A percentile compares a stretch with the other conserved stretches of the same genome.
Conservation (phyloP, 73 alveolate genomes). For the Effrenium voratum region DNA sequence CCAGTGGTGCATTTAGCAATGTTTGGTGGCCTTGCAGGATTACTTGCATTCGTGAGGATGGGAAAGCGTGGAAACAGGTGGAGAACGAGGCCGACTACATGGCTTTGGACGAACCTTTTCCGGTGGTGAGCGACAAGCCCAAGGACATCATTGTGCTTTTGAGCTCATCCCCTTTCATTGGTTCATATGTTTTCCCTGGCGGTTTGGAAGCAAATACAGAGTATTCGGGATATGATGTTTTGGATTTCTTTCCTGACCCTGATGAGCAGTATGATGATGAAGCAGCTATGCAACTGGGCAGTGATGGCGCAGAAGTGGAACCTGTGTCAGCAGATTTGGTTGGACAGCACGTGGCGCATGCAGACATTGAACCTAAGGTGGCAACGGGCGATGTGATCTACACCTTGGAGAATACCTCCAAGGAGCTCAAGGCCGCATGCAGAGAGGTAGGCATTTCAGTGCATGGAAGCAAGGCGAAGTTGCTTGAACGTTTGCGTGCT, state of each 20-base stretch:
- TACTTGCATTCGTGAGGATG: neutral
- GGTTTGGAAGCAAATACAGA: neutral
- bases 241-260: neutral
- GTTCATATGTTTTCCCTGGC: neutral
- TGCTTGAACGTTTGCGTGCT: too few relatives aligned
- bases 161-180: neutral
- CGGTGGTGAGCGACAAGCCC: neutral
- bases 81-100: neutral
- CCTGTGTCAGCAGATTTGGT: too few relatives aligned
- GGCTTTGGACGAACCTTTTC: neutral
- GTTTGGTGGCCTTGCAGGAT: neutral
- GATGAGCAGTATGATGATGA: neutral
- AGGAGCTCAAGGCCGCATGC: too few relatives aligned
- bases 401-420: too few relatives aligned
- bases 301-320: too few relatives aligned
- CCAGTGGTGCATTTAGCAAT: neutral
- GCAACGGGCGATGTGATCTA: too few relatives aligned
- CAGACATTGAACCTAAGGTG: too few relatives aligned
- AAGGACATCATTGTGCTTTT: neutral
- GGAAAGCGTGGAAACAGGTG: neutral
- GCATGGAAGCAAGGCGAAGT: too few relatives aligned
- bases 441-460: too few relatives aligned
- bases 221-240: neutral
- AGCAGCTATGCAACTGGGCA: too few relatives aligned
- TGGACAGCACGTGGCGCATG: too few relatives aligned